These are phyloP conservation scores for Fusarium marasasianum DNA, from an alignment of 2,329 filamentous ascomycete species.

Conservation along the genomic window DNA sequence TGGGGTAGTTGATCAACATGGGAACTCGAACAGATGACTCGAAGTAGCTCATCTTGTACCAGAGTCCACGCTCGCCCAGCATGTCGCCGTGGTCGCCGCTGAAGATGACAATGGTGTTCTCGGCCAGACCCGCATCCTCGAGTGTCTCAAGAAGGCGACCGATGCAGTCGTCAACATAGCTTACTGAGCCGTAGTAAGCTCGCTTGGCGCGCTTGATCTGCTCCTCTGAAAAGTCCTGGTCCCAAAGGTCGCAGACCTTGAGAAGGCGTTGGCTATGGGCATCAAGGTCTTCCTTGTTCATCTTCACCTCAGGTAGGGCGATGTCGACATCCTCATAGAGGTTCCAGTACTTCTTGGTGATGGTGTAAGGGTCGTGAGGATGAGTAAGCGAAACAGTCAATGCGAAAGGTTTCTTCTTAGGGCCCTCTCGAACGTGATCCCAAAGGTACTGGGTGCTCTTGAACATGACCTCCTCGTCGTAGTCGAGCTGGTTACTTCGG, in stretches of 20 bases:
- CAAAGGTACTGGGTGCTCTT: conserved; percentile 89
- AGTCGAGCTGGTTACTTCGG: conserved; percentile 93
- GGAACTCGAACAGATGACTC: conserved; percentile 91
- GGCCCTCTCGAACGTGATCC: conserved; percentile 85
- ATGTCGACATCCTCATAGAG: conserved; percentile 90
- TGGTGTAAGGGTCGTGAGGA: conserved; percentile 94
- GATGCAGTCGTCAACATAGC: conserved; percentile 93
- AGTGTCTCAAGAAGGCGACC: conserved; percentile 82
- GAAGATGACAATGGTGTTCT: conserved; percentile 92
- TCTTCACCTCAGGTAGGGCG: conserved; percentile 78
- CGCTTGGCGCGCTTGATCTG: conserved; percentile 86
- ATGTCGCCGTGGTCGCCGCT: conserved; percentile 96
- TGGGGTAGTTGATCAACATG: conserved; percentile 83
- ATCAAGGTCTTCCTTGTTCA: conserved; percentile 84
- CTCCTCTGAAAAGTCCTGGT: conserved; percentile 83
- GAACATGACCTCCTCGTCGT: conserved; percentile 96
- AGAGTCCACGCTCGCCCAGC: conserved; percentile 90
- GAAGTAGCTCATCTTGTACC: conserved; percentile 99
- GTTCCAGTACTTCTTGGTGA: conserved; percentile 94
- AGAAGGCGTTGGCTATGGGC: conserved; percentile 87
- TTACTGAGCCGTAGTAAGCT: conserved; percentile 92
- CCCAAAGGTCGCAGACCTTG: conserved; percentile 87
- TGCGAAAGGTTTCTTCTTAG: conserved; percentile 79
- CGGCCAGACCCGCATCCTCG: conserved; percentile 79
- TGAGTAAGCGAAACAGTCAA: conserved; percentile 94